Evolutionary conservation across 768 basidiomycete species (phyloP).

Genomic region (Hericium erinaceus): DNA sequence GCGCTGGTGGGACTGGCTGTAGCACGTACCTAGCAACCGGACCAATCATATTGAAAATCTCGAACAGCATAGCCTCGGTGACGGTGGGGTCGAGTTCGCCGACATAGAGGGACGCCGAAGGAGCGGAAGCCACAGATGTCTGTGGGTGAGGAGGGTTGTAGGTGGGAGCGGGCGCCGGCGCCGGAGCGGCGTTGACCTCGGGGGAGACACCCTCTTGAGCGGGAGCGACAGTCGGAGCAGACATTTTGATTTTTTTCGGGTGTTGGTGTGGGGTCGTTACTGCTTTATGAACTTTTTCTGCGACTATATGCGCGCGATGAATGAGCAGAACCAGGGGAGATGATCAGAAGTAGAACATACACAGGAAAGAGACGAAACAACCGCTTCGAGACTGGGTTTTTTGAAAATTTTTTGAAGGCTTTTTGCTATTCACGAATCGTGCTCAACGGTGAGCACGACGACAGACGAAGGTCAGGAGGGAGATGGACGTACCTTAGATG

Average conservation of each 20-base stretch:
- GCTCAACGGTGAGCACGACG: neutral
- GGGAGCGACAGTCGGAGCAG: constrained; percentile 25
- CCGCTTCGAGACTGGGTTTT: constrained; percentile 62
- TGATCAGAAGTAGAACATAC: constrained; percentile 29
- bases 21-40: constrained; percentile 84
- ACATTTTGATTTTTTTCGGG: constrained; percentile 28
- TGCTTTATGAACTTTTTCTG: constrained; percentile 85
- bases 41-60: constrained; percentile 99
- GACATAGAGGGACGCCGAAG: constrained; percentile 94
- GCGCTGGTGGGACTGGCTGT: neutral
- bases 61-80: constrained; percentile 99
- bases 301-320: constrained; percentile 12
- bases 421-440: constrained; percentile 30
- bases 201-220: constrained; percentile 21
- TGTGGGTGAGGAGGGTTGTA: constrained; percentile 36
- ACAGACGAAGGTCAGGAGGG: constrained; percentile 6
- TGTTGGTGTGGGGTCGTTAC: constrained; percentile 64
- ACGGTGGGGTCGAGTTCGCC: constrained; percentile 98
- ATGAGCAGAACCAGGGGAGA: constrained; percentile 1
- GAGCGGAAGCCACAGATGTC: constrained; percentile 50
- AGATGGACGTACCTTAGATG: constrained; percentile 42
- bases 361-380: constrained; percentile 69
- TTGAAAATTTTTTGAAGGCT: constrained; percentile 50
- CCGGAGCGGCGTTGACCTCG: constrained; percentile 37
- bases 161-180: constrained; percentile 41